phyloP scores from a whole-genome alignment of 2,329 filamentous ascomycete genomes.

The Aspergillus sp. region DNA sequence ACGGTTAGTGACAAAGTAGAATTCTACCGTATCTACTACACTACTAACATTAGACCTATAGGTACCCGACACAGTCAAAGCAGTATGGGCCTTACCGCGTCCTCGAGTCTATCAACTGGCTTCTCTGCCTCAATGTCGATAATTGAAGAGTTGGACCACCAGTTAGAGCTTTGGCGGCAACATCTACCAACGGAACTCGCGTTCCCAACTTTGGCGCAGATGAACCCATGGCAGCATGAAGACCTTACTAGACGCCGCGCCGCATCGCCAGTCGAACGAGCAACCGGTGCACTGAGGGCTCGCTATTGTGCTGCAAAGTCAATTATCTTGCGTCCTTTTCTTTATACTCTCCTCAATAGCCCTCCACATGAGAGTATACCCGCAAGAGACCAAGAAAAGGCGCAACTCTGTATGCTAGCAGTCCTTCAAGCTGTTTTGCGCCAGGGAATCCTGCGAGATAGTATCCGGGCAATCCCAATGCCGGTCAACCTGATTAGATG shows the following conservation, averaged over 20 bases:
- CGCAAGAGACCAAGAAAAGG: neutral
- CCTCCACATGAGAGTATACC: neutral
- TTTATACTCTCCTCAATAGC: constrained; percentile 1
- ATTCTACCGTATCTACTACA: neutral
- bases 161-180: constrained; percentile 2
- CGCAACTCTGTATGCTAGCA: neutral
- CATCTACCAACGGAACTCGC: neutral
- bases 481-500: neutral
- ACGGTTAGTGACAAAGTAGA: neutral
- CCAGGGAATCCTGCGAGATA: neutral
- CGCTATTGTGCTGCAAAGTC: constrained; percentile 6
- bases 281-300: neutral
- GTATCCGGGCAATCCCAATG: neutral
- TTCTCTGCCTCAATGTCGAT: neutral
- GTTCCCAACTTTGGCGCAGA: neutral
- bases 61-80: neutral
- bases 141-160: constrained; percentile 5
- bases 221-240: neutral
- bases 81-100: neutral
- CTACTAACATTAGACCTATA: neutral
- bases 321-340: constrained; percentile 3
- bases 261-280: neutral
- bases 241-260: neutral
- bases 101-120: constrained; percentile 2
- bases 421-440: neutral